A percentile compares a stretch with the other conserved stretches of the same genome.
These are phyloP conservation scores for Hypocrella siamensis DNA, from an alignment of 2,329 filamentous ascomycete genomes.

Conservation along the genomic window DNA sequence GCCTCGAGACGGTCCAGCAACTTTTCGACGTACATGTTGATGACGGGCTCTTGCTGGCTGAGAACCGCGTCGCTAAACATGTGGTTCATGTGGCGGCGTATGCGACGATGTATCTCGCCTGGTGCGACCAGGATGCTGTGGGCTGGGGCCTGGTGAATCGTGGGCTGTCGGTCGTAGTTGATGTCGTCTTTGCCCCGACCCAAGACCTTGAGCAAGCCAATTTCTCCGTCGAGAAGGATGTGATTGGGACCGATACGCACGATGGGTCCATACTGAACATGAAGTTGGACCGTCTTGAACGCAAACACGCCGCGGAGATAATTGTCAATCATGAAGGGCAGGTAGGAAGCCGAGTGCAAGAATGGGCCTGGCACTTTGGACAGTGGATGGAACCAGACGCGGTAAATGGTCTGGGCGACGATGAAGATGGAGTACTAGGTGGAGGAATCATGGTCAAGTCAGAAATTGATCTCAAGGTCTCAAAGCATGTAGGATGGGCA, in stretches of 20 bases:
- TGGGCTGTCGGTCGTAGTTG: slow-evolving; percentile 5
- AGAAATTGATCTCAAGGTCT: neutral
- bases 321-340: slow-evolving; percentile 7
- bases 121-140: slow-evolving; percentile 6
- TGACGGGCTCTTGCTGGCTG: slow-evolving; percentile 13
- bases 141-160: slow-evolving; percentile 4
- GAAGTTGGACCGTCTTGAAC: slow-evolving; percentile 8
- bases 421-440: slow-evolving; percentile 3
- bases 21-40: slow-evolving; percentile 12
- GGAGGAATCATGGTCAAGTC: neutral
- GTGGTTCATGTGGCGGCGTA: slow-evolving; percentile 11
- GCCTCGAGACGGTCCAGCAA: slow-evolving; percentile 9
- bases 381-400: slow-evolving; percentile 15
- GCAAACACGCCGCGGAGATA: slow-evolving; percentile 7
- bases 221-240: slow-evolving; percentile 17
- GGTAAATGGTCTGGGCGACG: slow-evolving; percentile 7
- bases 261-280: slow-evolving; percentile 16
- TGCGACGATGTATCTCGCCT: slow-evolving; percentile 7
- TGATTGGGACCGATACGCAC: slow-evolving; percentile 25
- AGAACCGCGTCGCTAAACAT: slow-evolving; percentile 16
- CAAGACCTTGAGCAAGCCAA: slow-evolving; percentile 19
- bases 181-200: slow-evolving; percentile 8
- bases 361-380: slow-evolving; percentile 13
- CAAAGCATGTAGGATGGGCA: too few relatives aligned
- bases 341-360: slow-evolving; percentile 7